Percentiles rank a stretch among this genome's conserved stretches.
Conservation (phyloP, 2,329 filamentous ascomycete genomes). For the Apiospora saccharicola region DNA sequence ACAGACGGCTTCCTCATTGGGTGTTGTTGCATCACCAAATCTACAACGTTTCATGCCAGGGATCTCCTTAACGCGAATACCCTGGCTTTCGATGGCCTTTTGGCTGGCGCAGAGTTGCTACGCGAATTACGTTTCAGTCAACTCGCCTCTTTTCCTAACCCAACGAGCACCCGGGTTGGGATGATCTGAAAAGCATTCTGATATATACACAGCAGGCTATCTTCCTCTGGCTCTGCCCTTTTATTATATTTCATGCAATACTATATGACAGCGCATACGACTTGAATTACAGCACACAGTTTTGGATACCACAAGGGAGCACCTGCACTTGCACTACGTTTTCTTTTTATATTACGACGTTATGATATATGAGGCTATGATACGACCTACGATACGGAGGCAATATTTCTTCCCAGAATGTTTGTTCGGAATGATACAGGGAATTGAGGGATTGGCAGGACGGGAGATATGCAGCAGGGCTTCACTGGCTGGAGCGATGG, state of each 20-base stretch:
- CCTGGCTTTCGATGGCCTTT: constrained; percentile 8
- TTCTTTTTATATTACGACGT: not conserved
- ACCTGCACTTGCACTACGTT: not conserved
- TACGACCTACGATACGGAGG: not conserved
- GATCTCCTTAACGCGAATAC: not conserved
- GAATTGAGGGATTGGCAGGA: not conserved
- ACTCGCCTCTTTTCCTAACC: not conserved
- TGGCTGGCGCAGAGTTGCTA: constrained; percentile 1
- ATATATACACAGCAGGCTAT: not conserved
- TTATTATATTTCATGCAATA: not conserved
- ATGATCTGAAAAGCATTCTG: not conserved
- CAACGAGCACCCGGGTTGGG: not conserved
- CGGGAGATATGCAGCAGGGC: not conserved
- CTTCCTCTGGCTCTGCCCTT: not conserved
- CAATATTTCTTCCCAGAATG: not conserved
- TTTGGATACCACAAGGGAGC: not conserved
- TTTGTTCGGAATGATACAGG: not conserved
- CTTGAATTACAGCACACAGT: not conserved
- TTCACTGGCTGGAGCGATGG: not conserved
- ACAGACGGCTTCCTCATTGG: not conserved
- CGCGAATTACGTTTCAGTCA: constrained; percentile 15
- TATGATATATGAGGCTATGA: not conserved
- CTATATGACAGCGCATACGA: not conserved
- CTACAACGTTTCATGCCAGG: constrained; percentile 9
- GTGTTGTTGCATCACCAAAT: constrained; percentile 4